Conservation (phyloP, 2,329 filamentous ascomycete species). For the Fusarium burgessii region DNA sequence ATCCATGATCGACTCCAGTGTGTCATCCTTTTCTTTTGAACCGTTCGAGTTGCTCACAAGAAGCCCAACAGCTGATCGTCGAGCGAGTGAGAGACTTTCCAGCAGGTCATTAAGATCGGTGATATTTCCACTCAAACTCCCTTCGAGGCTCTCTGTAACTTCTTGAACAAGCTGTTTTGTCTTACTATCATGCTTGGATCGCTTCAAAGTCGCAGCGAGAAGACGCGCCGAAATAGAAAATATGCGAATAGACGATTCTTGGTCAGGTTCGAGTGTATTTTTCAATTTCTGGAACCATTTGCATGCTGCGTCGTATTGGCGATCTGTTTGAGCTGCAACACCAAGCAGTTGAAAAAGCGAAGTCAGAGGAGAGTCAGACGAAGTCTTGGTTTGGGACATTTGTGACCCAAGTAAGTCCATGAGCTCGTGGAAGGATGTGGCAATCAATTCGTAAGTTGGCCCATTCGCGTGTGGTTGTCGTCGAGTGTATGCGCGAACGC, state of each 20-base stretch:
- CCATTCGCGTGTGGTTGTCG: constrained; percentile 57
- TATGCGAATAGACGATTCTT: constrained; percentile 62
- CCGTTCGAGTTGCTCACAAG: constrained; percentile 52
- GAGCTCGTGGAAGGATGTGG: constrained; percentile 49
- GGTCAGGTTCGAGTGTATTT: constrained; percentile 50
- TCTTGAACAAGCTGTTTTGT: constrained; percentile 59
- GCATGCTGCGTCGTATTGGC: constrained; percentile 63
- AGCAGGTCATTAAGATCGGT: constrained; percentile 72
- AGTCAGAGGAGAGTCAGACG: constrained; percentile 59
- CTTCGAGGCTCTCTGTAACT: constrained; percentile 67
- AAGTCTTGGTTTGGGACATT: constrained; percentile 50
- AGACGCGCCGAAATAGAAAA: constrained; percentile 67
- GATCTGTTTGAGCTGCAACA: constrained; percentile 60
- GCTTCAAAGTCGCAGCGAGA: constrained; percentile 65
- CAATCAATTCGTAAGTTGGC: constrained; percentile 54
- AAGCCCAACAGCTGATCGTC: constrained; percentile 65
- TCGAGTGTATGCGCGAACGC: constrained; percentile 70
- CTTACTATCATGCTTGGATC: constrained; percentile 50
- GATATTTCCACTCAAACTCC: constrained; percentile 68
- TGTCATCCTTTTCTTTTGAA: constrained; percentile 13
- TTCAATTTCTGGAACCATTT: constrained; percentile 66
- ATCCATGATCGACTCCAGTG: constrained; percentile 42
- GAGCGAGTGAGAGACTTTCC: constrained; percentile 65
- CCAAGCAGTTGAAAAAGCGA: constrained; percentile 66
- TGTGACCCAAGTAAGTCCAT: constrained; percentile 51